Conservation (phyloP, 192 early-diverging fungal genomes). For the Neocallimastix lanati region DNA sequence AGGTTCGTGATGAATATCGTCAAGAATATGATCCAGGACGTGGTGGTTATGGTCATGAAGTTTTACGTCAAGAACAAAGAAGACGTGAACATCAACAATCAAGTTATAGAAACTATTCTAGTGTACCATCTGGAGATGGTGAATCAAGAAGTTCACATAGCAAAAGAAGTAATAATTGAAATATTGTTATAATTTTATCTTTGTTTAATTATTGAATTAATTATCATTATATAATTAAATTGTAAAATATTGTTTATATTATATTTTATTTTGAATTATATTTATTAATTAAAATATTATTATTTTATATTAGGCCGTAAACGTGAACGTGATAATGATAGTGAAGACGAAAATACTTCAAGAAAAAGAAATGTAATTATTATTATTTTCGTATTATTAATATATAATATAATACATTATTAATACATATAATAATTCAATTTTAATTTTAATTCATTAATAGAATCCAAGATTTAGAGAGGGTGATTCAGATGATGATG, state of each 20-base stretch:
- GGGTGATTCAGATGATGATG: neutral
- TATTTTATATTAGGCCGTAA: neutral
- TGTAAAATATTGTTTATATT: no score
- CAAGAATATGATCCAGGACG: constrained; percentile 86
- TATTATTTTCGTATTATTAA: no score
- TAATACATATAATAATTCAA: no score
- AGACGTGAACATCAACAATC: constrained; percentile 5
- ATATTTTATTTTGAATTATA: no score
- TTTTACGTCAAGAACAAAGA: constrained; percentile 33
- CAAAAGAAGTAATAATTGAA: neutral
- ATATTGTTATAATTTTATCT: no score
- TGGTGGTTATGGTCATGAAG: constrained; percentile 80
- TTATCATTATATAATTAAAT: no score
- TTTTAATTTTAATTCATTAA: neutral
- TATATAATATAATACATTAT: no score
- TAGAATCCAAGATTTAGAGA: neutral
- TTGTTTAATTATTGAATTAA: no score
- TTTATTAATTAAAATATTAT: no score
- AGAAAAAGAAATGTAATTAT: neutral
- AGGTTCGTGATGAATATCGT: constrained; percentile 83
- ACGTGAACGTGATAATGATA: neutral
- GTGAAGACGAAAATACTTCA: neutral
- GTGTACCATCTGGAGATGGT: neutral
- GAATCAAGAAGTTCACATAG: neutral
- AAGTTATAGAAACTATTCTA: neutral